These are phyloP conservation scores for Coniochaeta sp. DNA, from an alignment of 2,329 filamentous ascomycete species.

Conservation along the genomic window DNA sequence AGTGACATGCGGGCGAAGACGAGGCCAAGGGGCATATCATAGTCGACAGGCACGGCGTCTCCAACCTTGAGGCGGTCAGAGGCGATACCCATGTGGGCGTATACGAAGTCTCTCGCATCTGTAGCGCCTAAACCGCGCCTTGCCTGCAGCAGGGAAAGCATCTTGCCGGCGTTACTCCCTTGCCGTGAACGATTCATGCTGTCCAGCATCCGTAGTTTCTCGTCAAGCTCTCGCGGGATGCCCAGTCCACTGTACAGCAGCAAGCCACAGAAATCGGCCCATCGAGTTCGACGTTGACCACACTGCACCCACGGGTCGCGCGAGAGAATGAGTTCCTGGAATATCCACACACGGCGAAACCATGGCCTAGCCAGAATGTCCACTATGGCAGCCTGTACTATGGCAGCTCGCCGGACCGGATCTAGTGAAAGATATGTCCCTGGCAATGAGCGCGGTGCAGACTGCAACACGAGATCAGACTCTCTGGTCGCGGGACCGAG, in stretches of 20 bases:
- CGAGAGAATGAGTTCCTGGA: slow-evolving; percentile 9
- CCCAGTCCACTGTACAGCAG: not conserved
- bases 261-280: not conserved
- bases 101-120: slow-evolving; percentile 8
- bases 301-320: slow-evolving; percentile 8
- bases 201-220: slow-evolving; percentile 1
- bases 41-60: slow-evolving; percentile 4
- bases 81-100: slow-evolving; percentile 7
- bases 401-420: not conserved
- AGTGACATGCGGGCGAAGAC: slow-evolving; percentile 4
- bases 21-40: slow-evolving; percentile 2
- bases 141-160: slow-evolving; percentile 4
- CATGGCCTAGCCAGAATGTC: slow-evolving; percentile 6
- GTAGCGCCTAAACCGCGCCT: slow-evolving; percentile 7
- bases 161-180: not conserved
- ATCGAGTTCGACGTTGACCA: slow-evolving; percentile 2
- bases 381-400: not conserved
- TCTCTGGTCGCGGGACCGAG: slow-evolving; percentile 4
- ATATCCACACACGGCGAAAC: slow-evolving; percentile 9
- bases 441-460: not conserved
- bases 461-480: not conserved
- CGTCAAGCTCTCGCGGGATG: not conserved
- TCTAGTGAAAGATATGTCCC: not conserved
- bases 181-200: slow-evolving; percentile 4
- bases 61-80: not conserved